Evolutionary conservation across 2,329 filamentous ascomycete species (phyloP), one percentile per base, ranked within the genome.

Genomic region (Pestalotiopsis sp.): DNA sequence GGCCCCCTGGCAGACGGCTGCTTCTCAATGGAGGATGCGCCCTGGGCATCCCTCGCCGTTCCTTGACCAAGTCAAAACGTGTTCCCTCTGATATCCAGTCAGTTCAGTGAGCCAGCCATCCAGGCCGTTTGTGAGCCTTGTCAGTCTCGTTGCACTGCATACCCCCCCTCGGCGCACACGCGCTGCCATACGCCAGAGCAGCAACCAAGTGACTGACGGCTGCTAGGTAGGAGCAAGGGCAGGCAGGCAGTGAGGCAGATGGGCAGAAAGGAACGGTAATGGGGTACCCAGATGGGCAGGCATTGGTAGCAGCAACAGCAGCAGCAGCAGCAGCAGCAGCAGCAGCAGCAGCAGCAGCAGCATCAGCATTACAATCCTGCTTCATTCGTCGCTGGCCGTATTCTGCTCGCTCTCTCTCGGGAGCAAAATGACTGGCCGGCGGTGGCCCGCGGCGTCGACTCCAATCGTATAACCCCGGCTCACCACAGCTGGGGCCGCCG

Each of bases 11-110:
- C 20, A n/a, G 40, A 38, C 60, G 36, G 41, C 41, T 64, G 31
- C 64, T 60, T 63, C 66, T 64, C 57, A 69, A 65, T 67, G 59
- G 59, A 65, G 56, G 56, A 57, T 25, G 20, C 23, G 25, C 57
- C 57, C 57, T 60, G 14, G 45, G 45, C 14, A 13, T 45, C 45
- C 45, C 45, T 52, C 45, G 45, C 45, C 45, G 45, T 52, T 23
- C 20, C 45, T 52, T 52, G 45, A 52, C 45, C 45, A 52, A 52
- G 17, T 52, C n/a, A 52, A 52, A 52, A 52, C 45, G 45, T 52
- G 45, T 52, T 52, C 45, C 17, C 45, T 52, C 45, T 52, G 45
- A 52, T 52, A 52, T 52, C 45, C 45, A 52, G 45, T 52, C 45
- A 52, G n/a, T 5, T 1, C 41, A 49, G 41, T 7, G 13, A 49